Conservation (phyloP, 768 basidiomycete genomes). For the Lentinula sp. region DNA sequence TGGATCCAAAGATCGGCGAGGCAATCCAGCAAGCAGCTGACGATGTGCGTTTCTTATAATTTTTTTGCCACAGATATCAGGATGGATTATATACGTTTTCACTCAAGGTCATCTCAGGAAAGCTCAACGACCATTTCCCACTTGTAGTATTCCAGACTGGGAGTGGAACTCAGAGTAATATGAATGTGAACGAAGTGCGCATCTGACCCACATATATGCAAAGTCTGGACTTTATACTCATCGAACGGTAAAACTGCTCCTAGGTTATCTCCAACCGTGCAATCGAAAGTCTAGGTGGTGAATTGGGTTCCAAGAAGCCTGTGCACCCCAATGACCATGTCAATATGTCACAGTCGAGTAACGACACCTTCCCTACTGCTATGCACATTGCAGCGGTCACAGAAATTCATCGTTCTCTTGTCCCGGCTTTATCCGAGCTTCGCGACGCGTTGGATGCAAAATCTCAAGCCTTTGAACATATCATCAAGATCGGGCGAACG, state of each 20-base stretch:
- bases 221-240: background rate
- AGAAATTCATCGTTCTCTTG: constrained; percentile 70
- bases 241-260: background rate
- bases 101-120: constrained; percentile 87
- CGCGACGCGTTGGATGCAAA: constrained; percentile 82
- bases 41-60: constrained; percentile 50
- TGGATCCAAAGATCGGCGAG: constrained; percentile 80
- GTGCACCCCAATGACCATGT: constrained; percentile 99
- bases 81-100: background rate
- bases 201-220: background rate
- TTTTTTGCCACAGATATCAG: background rate
- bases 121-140: constrained; percentile 93
- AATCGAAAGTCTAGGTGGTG: constrained; percentile 92
- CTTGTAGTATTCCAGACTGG: constrained; percentile 99
- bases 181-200: constrained; percentile 93
- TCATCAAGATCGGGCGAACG: constrained; percentile 98
- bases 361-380: constrained; percentile 99
- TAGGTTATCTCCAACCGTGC: constrained; percentile 98
- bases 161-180: constrained; percentile 98
- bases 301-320: constrained; percentile 92
- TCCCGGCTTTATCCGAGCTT: constrained; percentile 83
- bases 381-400: constrained; percentile 98
- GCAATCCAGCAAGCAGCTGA: constrained; percentile 93
- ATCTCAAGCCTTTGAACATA: constrained; percentile 75
- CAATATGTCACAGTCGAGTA: constrained; percentile 98